Conservation (phyloP, 768 basidiomycete genomes). For the Serendipita indica region DNA sequence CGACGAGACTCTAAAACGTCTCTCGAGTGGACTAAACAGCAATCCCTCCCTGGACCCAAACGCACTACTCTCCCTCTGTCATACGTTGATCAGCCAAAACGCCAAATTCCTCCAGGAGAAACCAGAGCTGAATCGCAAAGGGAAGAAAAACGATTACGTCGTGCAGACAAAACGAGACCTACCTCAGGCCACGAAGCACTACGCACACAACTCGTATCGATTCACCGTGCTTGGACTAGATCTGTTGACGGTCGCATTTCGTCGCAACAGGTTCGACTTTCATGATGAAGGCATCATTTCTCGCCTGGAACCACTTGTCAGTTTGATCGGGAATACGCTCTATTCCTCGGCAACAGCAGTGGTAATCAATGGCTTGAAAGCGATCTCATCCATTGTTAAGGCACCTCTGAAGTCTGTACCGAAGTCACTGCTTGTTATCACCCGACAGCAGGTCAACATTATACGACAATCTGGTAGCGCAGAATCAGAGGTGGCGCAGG, state of each 20-base stretch:
- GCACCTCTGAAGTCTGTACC: slow-evolving; percentile 67
- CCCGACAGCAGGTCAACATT: slow-evolving; percentile 71
- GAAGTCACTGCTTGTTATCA: slow-evolving; percentile 64
- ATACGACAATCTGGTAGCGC: slow-evolving; percentile 71
- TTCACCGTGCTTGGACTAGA: slow-evolving; percentile 90
- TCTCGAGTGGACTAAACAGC: slow-evolving; percentile 70
- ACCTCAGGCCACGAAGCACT: slow-evolving; percentile 45
- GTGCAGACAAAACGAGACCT: slow-evolving; percentile 66
- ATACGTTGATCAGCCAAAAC: slow-evolving; percentile 83
- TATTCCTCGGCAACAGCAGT: slow-evolving; percentile 72
- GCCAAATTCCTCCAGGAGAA: slow-evolving; percentile 66
- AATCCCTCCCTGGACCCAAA: slow-evolving; percentile 55
- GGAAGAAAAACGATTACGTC: slow-evolving; percentile 36
- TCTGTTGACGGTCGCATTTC: slow-evolving; percentile 73
- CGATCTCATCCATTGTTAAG: slow-evolving; percentile 62
- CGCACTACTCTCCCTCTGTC: slow-evolving; percentile 68
- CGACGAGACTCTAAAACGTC: slow-evolving; percentile 75
- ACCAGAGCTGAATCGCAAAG: slow-evolving; percentile 25
- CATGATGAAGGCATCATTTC: slow-evolving; percentile 54
- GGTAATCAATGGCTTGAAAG: slow-evolving; percentile 58
- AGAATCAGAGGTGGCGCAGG: slow-evolving; percentile 80
- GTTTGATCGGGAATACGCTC: slow-evolving; percentile 78
- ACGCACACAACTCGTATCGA: slow-evolving; percentile 74
- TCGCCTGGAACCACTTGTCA: slow-evolving; percentile 77
- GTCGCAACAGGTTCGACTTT: slow-evolving; percentile 76